Percentiles rank a stretch among this genome's conserved stretches.
These are phyloP conservation scores for Gorgonomyces haynaldii DNA, from an alignment of 192 early-diverging fungal species.

Conservation along the genomic window DNA sequence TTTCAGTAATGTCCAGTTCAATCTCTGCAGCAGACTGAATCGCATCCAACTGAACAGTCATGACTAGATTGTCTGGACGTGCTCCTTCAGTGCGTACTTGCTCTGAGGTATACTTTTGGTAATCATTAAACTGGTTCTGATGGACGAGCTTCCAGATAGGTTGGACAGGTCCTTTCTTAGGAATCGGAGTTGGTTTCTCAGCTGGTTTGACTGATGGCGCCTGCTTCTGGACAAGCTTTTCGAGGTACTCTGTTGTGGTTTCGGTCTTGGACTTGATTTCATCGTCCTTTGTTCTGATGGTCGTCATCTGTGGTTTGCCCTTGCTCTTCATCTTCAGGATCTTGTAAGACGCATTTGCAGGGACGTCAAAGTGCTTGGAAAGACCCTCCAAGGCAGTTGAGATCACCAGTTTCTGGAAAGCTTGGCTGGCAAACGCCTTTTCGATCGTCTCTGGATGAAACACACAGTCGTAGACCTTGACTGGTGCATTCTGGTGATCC, in stretches of 20 bases:
- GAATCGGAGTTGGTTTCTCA: slow-evolving; percentile 25
- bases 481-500: slow-evolving; percentile 27
- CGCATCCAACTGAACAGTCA: slow-evolving; percentile 28
- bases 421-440: slow-evolving; percentile 10
- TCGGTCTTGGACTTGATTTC: neutral
- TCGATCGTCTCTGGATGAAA: slow-evolving; percentile 40
- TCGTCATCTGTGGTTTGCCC: slow-evolving; percentile 5
- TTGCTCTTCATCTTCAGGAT: slow-evolving; percentile 6
- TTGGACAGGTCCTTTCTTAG: slow-evolving; percentile 3
- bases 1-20: slow-evolving; percentile 17
- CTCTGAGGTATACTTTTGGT: slow-evolving; percentile 25
- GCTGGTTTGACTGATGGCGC: neutral
- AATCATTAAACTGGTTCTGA: slow-evolving; percentile 18
- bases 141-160: slow-evolving; percentile 20
- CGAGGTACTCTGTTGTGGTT: neutral
- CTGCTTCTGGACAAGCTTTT: slow-evolving; percentile 3
- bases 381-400: slow-evolving; percentile 39
- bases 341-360: slow-evolving; percentile 1
- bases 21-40: slow-evolving; percentile 14
- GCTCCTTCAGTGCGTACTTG: slow-evolving; percentile 16
- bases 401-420: slow-evolving; percentile 30
- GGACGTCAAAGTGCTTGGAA: slow-evolving; percentile 32
- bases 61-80: slow-evolving; percentile 31
- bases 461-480: slow-evolving; percentile 43
- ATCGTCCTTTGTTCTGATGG: slow-evolving; percentile 7